These are phyloP conservation scores for Hygrophorus russula DNA, from an alignment of 768 basidiomycete species.

Conservation along the genomic window DNA sequence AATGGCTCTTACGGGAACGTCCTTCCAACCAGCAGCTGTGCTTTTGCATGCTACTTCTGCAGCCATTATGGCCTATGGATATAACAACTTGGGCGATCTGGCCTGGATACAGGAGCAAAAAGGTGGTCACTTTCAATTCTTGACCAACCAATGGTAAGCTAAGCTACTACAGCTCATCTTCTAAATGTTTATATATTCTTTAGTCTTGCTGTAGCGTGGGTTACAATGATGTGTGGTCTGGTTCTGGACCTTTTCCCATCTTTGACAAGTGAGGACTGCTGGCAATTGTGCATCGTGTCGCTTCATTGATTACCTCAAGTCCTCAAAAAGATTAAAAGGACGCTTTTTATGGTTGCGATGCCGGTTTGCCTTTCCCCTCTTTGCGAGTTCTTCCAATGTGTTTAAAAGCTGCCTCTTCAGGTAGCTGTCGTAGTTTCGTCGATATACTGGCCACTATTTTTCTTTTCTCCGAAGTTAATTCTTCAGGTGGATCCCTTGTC, in stretches of 20 bases:
- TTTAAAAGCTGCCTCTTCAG: conserved; percentile 10
- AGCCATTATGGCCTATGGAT: conserved; percentile 26
- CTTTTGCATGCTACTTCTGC: conserved; percentile 21
- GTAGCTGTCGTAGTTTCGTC: conserved; percentile 26
- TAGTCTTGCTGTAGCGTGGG: conserved; percentile 25
- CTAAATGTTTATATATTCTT: neutral
- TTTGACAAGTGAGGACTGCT: conserved; percentile 14
- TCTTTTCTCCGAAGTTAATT: conserved; percentile 48
- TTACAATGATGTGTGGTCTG: conserved; percentile 25
- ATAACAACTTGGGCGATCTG: conserved; percentile 16
- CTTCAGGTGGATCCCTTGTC: conserved; percentile 19
- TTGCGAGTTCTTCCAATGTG: neutral
- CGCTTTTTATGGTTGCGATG: conserved; percentile 50
- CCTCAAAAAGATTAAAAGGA: conserved; percentile 37
- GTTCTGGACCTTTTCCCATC: conserved; percentile 22
- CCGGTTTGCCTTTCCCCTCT: conserved; percentile 33
- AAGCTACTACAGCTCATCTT: neutral
- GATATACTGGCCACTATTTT: conserved; percentile 63
- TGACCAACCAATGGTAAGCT: conserved; percentile 67
- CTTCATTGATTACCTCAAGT: conserved; percentile 16
- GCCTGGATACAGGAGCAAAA: conserved; percentile 30
- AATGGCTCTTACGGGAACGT: neutral
- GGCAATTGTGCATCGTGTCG: neutral
- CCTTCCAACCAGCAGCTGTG: conserved; percentile 5
- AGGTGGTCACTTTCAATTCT: conserved; percentile 60